Base-by-base conservation (phyloP, 495 filamentous ascomycete genomes). In the Penicillium cosmopolitanum region DNA sequence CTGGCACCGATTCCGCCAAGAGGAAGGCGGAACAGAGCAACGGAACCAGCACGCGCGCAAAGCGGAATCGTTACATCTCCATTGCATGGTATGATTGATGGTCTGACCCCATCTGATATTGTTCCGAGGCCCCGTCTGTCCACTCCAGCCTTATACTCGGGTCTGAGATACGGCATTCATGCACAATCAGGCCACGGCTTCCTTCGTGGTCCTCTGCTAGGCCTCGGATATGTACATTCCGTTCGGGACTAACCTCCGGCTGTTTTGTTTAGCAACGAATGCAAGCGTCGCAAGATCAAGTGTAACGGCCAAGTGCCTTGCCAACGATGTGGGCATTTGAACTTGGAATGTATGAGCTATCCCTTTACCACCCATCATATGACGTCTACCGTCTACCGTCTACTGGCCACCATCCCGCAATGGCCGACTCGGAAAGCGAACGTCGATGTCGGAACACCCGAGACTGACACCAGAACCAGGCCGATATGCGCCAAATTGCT, bases 201-300 rank as follows among this genome's bases (percentile, higher is more conserved):
- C 16, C 21, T 44, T 19, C 21, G 35, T 31, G 28, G 6, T 18
- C 28, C 36, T 46, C 19, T 52, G 38, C 11, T 53, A 47, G 5
- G 6, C 46, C 31, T 50, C 53, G 40, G 36, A 33, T 44, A 11
- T 52, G 44, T 56, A 42, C 50, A 16, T 46, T n/a, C 38, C 40
- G 11, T 13, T 23, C 19, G 38, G 51, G 48, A 58, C 70, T 73
- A 47, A 67, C 56, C 18, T 50, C 19, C 25, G 15, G 44, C 9
- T 48, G 3, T 16, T 31, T 31, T 11, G 8, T 63, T 36, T 65
- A 84, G 82, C 59, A 96, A 96, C 66, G 91, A 97, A 68, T 97
- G 93, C 79, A 97, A 97, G 65, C 83, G 93, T 15, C 86, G 93
- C 60, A 96, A 97, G 75, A 96, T 97, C 72, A 96, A 96, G 65